Base-by-base conservation (phyloP, 2,329 filamentous ascomycete genomes). In the Cladosporium sp. region DNA sequence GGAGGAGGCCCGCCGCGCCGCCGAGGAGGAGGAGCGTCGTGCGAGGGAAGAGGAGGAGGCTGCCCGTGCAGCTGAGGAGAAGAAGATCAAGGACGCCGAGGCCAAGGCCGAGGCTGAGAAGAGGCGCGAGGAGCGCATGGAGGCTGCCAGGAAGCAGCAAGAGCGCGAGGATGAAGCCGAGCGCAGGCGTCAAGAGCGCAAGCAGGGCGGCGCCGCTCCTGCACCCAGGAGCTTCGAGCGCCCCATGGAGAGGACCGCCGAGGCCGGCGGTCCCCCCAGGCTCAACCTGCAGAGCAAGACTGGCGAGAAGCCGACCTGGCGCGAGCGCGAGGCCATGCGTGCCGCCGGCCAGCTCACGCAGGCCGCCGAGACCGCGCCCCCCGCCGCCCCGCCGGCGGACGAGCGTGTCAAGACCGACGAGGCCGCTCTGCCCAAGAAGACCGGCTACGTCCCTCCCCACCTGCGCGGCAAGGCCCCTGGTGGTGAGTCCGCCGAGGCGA, bases 1-100 rank as follows among this genome's bases (percentile, higher is more conserved):
- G 70, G 91, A 93, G 71, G 83, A 84, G 67, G 91, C 95, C 74
- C 82, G 84, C 52, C 80, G 80, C 59, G 77, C 85, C 53, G 81
- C 79, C 55, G 93, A 97, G 71, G 89, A 93, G 63, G 89, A 95
- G 70, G 92, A 96, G 78, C 84, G 86, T 60, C 79, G 81, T 56
- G 81, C 80, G 49, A 81, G 77, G 53, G 93, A 97, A 72, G 92
- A 89, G 70, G 87, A 95, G 69, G 91, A 95, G 73, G 89, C 85
- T 71, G 82, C 82, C 58, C 78, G 79, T 58, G 84, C 82, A 46
- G 90, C 93, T 48, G 91, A 95, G 70, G 87, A 89, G 73, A 86
- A 84, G 72, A 83, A 85, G 66, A 56, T 56, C 16, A 53, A 60
- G 45, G 55, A 57, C 56, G 84, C 81, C 62, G 81, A 79, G 69